Evolutionary conservation across 192 early-diverging fungal genomes (phyloP).

Genomic region (Lobosporangium transversale): DNA sequence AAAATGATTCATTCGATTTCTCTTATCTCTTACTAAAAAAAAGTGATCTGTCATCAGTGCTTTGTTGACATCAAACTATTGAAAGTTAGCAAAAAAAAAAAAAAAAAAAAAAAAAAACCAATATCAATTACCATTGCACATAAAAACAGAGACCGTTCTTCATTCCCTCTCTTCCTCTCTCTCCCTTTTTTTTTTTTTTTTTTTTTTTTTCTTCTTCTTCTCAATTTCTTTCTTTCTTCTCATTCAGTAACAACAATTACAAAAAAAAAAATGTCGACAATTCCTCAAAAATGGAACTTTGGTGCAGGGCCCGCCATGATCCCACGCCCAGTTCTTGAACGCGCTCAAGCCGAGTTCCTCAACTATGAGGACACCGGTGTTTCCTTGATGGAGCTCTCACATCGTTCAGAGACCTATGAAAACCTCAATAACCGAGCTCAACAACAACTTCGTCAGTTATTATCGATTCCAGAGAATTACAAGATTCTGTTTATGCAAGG

Average conservation of each 20-base stretch:
- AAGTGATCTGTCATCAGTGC: too few species aligned
- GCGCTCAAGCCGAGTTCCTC: conserved; percentile 85
- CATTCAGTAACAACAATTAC: neutral
- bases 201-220: neutral
- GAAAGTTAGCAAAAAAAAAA: too few species aligned
- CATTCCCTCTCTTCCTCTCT: conserved; percentile 3
- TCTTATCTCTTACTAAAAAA: too few species aligned
- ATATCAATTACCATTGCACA: too few species aligned
- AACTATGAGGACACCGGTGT: conserved; percentile 86
- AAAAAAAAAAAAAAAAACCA: too few species aligned
- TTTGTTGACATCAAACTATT: too few species aligned
- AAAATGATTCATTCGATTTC: conserved; percentile 17
- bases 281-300: conserved; percentile 73
- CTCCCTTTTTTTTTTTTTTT: conserved; percentile 2
- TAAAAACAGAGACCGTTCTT: too few species aligned
- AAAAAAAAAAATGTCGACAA: conserved; percentile 3
- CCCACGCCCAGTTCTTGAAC: conserved; percentile 80
- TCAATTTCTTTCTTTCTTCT: neutral
- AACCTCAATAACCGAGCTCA: conserved; percentile 80
- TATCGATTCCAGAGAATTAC: conserved; percentile 92
- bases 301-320: conserved; percentile 94
- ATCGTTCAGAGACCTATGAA: conserved; percentile 88
- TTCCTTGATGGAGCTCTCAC: conserved; percentile 96
- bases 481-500: conserved; percentile 94
- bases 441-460: conserved; percentile 70